Percentiles rank a stretch among this genome's conserved stretches.
phyloP scores from a whole-genome alignment of 108 stramenopile genomes.

The Conticribra weissflogii region DNA sequence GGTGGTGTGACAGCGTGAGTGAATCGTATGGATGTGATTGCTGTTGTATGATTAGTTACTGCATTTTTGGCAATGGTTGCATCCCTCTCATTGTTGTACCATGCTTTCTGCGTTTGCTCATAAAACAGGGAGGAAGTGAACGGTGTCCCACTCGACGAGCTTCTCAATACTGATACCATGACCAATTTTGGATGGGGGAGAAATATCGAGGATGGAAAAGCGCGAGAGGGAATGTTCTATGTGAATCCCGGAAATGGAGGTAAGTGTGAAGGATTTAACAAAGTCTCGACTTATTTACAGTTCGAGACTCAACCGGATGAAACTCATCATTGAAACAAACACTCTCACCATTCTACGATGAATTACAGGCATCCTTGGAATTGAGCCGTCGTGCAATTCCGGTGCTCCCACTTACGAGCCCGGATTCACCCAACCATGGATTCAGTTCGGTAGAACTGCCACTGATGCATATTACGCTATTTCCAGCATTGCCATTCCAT shows the following conservation, averaged over 20 bases:
- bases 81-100: too few relatives aligned
- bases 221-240: constrained; percentile 13
- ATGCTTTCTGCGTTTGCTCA: neutral
- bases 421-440: constrained; percentile 13
- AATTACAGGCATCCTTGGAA: too few relatives aligned
- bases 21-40: too few relatives aligned
- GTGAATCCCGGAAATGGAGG: constrained; percentile 11
- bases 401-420: neutral
- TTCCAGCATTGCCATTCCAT: constrained; percentile 7
- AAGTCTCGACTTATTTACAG: neutral
- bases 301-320: too few relatives aligned
- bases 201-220: constrained; percentile 5
- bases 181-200: constrained; percentile 11
- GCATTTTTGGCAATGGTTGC: too few relatives aligned
- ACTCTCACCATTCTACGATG: too few relatives aligned
- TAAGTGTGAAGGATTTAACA: too few relatives aligned
- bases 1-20: too few relatives aligned
- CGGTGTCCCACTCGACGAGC: neutral
- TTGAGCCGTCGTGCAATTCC: too few relatives aligned
- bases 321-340: too few relatives aligned
- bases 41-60: too few relatives aligned
- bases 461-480: constrained; percentile 5
- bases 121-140: neutral
- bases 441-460: constrained; percentile 9
- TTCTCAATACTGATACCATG: neutral